phyloP scores from a whole-genome alignment of 2,329 filamentous ascomycete genomes.

The Ploettnerulaceae sp. region DNA sequence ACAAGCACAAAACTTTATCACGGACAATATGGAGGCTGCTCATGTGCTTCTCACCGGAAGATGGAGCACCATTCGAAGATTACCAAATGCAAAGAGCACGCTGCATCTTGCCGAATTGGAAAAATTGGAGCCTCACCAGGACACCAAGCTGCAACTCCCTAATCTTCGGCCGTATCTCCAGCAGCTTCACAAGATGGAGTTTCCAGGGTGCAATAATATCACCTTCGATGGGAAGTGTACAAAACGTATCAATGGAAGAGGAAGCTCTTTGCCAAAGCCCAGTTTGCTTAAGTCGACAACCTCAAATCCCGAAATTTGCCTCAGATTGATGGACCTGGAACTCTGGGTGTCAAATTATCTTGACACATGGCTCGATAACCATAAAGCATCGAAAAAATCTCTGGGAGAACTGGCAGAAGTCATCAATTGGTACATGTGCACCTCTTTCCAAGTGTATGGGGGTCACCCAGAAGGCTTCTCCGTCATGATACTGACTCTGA shows the following conservation, averaged over 20 bases:
- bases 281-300: not conserved
- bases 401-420: constrained; percentile 3
- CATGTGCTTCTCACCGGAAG: constrained; percentile 16
- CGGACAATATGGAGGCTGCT: constrained; percentile 19
- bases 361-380: constrained; percentile 6
- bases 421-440: constrained; percentile 32
- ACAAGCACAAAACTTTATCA: constrained; percentile 6
- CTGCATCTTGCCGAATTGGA: constrained; percentile 38
- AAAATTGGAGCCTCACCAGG: constrained; percentile 9
- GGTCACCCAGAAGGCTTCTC: constrained; percentile 45
- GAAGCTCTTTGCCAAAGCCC: constrained; percentile 8
- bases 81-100: constrained; percentile 64
- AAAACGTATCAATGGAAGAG: constrained; percentile 6
- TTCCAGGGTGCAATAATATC: not conserved
- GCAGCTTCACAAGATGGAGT: not conserved
- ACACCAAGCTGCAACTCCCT: constrained; percentile 11
- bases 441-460: constrained; percentile 34
- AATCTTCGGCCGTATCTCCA: constrained; percentile 11
- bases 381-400: not conserved
- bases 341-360: constrained; percentile 11
- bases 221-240: constrained; percentile 5
- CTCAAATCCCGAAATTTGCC: not conserved
- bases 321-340: constrained; percentile 13
- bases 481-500: constrained; percentile 48
- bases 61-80: constrained; percentile 36